Percentiles rank a stretch among this genome's conserved stretches.
These are phyloP conservation scores for Pseudopyricularia javanii DNA, from an alignment of 2,329 filamentous ascomycete genomes.

Conservation along the genomic window DNA sequence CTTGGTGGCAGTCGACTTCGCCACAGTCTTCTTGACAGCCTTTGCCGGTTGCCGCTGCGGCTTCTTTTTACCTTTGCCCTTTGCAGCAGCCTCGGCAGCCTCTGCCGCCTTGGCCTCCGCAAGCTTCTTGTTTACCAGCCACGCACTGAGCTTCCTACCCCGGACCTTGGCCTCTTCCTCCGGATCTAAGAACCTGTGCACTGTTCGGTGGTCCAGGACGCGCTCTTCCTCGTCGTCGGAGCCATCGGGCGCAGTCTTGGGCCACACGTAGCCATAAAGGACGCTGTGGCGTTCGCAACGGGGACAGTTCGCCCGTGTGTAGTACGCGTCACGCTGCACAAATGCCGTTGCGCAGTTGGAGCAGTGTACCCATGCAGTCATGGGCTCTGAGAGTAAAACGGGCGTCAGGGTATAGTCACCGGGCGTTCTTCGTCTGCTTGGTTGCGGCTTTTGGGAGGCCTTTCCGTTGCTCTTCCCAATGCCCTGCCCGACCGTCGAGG, in stretches of 20 bases:
- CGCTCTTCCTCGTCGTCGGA: conserved; percentile 59
- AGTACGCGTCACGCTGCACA: conserved; percentile 79
- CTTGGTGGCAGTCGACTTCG: background rate
- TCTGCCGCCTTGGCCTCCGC: background rate
- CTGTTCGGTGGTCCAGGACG: conserved; percentile 71
- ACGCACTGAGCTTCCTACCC: conserved; percentile 18
- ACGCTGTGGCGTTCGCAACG: conserved; percentile 93
- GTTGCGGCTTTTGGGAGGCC: background rate
- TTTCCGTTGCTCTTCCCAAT: background rate
- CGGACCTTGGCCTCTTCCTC: conserved; percentile 51
- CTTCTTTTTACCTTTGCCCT: background rate
- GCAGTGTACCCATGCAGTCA: conserved; percentile 80
- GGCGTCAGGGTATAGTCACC: conserved; percentile 78
- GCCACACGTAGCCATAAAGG: conserved; percentile 90
- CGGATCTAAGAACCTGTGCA: conserved; percentile 71
- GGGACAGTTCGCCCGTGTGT: conserved; percentile 74
- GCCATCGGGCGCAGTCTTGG: conserved; percentile 78
- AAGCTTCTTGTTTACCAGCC: background rate
- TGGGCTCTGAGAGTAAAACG: conserved; percentile 60
- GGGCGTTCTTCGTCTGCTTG: conserved; percentile 35
- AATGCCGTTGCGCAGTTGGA: conserved; percentile 72
- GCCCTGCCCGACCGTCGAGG: background rate
- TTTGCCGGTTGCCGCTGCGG: background rate
- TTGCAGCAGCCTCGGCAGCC: background rate
- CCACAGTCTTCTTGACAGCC: background rate